Evolutionary conservation across 2,329 filamentous ascomycete species (phyloP).

Genomic region (Pyrenophora graminea): DNA sequence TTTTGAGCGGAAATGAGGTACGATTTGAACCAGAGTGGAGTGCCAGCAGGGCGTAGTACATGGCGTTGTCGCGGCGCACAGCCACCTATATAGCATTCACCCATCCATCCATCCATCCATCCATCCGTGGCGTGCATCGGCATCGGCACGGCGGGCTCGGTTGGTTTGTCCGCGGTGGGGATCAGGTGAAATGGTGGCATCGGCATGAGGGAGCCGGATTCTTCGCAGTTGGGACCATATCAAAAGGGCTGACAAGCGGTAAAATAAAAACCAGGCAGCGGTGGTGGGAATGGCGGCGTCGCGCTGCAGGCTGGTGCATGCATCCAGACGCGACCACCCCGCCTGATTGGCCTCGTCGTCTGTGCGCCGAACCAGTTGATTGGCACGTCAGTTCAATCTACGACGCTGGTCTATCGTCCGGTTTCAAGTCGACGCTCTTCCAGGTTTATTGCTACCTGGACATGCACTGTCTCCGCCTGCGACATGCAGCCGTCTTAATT

Average conservation of each 20-base stretch:
- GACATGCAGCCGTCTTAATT: constrained; percentile 27
- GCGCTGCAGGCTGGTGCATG: constrained; percentile 21
- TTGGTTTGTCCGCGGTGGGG: too few species aligned
- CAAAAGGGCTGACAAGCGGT: constrained; percentile 6
- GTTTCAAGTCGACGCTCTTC: constrained; percentile 42
- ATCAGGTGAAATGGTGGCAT: background rate
- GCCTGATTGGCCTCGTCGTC: constrained; percentile 29
- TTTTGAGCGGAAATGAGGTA: too few species aligned
- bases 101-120: too few species aligned
- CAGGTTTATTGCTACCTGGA: constrained; percentile 42
- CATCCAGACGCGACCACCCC: constrained; percentile 12
- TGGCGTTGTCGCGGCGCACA: background rate
- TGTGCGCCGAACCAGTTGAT: constrained; percentile 25
- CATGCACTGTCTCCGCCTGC: constrained; percentile 23
- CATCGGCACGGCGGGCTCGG: constrained; percentile 7
- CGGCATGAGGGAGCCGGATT: constrained; percentile 7
- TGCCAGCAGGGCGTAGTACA: background rate
- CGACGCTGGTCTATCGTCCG: constrained; percentile 24
- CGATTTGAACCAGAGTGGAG: background rate
- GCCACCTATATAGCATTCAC: background rate
- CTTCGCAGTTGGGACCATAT: background rate
- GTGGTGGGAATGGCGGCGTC: constrained; percentile 25
- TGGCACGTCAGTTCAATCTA: constrained; percentile 27
- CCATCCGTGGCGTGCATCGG: constrained; percentile 3
- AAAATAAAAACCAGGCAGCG: constrained; percentile 19